phyloP scores from a whole-genome alignment of 1,284 basidiomycete genomes.

The Sanghuangporus sanghuang region DNA sequence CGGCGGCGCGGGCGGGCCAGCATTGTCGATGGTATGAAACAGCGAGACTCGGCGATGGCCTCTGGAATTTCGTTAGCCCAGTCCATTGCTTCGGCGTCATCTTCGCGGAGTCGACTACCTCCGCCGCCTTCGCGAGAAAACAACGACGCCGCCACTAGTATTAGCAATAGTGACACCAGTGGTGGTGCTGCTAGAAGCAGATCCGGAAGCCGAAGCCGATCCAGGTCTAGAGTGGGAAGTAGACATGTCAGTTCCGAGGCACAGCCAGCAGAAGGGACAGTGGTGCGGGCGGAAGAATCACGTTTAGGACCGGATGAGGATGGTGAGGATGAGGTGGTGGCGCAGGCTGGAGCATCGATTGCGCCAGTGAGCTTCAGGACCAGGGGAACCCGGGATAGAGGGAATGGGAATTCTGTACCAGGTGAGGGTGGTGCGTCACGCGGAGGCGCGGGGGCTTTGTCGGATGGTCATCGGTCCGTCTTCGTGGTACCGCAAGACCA shows the following conservation, averaged over 20 bases:
- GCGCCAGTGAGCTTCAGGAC: not conserved
- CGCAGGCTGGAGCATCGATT: not conserved
- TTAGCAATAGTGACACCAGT: not conserved
- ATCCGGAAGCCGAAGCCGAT: not conserved
- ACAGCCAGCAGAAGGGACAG: not conserved
- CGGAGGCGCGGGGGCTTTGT: not conserved
- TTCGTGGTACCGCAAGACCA: not conserved
- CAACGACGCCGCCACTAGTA: not conserved
- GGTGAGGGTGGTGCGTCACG: not conserved
- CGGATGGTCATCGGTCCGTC: not conserved
- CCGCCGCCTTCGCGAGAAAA: not conserved
- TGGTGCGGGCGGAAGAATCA: not conserved
- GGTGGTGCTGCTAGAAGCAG: not conserved
- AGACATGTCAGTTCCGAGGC: not conserved
- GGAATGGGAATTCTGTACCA: not conserved
- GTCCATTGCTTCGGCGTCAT: not conserved
- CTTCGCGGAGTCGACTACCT: not conserved
- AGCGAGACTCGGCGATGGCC: constrained; percentile 5
- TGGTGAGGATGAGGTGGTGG: not conserved
- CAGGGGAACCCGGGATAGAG: not conserved
- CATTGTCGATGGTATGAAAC: constrained; percentile 1
- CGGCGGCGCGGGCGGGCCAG: constrained; percentile 35
- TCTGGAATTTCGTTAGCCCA: constrained; percentile 4
- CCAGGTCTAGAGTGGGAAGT: not conserved
- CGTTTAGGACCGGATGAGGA: not conserved